Evolutionary conservation across 139 green algal genomes (phyloP), one percentile per base, ranked within the genome.

Genomic region (Trebouxia sp.): DNA sequence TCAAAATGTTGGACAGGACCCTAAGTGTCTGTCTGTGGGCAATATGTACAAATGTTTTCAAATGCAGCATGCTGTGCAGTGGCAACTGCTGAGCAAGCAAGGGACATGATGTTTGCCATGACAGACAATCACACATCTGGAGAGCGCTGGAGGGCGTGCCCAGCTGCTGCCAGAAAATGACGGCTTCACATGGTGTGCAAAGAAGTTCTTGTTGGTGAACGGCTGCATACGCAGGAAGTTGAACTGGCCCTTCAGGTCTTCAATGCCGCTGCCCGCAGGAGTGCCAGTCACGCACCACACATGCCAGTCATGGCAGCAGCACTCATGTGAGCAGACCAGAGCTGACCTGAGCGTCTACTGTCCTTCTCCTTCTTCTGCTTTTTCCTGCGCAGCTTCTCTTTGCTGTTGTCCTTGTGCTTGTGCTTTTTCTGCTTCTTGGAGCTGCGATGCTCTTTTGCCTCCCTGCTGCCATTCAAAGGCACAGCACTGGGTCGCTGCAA

Each of bases 231-330:
- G 58, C 53, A 91, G 80, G 39, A 81, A 80, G 42, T 10, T 62
- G 20, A 91, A 80, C 56, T 92, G 82, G 22, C 88, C 88, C 20
- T 85, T 74, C 67, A 94, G 85, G 79, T 95, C 47, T 53, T 26
- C 3, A 14, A 53, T 14, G 15, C 1, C 15, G 3, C 47, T 53
- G 47, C 47, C 15, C 20, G 47, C 20, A 7, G 47, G 20, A 53
- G 14, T 53, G 47, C 15, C 20, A 53, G 20, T 26, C 47, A 53
- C 4, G 20, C 4, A 53, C 14, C 14, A 53, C 47, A n/a, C n/a
- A n/a, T n/a, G n/a, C 3, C 14, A 53, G 47, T 53, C 47, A 5
- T 26, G 14, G 14, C 47, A 1, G 47, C 47, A 53, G 15, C 47
- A 17, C 20, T 14, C 47, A 53, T 14, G 14, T 53, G 47, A 26